phyloP scores from a whole-genome alignment of 768 basidiomycete species.

The Termitomyces sp. region DNA sequence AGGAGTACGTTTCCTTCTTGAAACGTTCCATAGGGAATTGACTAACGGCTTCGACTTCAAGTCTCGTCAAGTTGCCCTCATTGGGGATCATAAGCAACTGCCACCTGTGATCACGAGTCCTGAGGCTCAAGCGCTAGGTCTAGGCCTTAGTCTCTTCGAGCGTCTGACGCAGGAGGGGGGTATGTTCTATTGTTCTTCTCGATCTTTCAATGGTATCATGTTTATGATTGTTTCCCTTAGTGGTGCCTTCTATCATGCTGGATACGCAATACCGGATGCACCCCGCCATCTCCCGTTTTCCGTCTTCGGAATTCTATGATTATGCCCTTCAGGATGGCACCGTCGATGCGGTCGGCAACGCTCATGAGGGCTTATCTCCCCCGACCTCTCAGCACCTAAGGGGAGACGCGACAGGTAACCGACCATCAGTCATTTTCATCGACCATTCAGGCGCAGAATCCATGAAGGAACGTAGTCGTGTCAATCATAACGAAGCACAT shows the following conservation, averaged over 20 bases:
- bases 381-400: conserved; percentile 53
- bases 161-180: conserved; percentile 79
- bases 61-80: conserved; percentile 80
- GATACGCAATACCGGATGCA: conserved; percentile 98
- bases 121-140: conserved; percentile 66
- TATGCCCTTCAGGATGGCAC: conserved; percentile 71
- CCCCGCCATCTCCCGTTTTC: conserved; percentile 83
- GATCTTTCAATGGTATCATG: not conserved
- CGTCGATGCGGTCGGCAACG: conserved; percentile 44
- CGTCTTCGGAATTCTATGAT: conserved; percentile 79
- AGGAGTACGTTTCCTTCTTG: conserved; percentile 49
- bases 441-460: conserved; percentile 73
- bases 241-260: conserved; percentile 86
- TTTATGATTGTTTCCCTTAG: conserved; percentile 27
- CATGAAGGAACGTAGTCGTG: conserved; percentile 61
- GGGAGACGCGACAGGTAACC: conserved; percentile 31
- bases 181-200: conserved; percentile 29
- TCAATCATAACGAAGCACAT: conserved; percentile 73
- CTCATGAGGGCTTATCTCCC: conserved; percentile 49
- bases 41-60: conserved; percentile 24
- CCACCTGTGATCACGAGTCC: conserved; percentile 81
- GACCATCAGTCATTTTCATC: conserved; percentile 71
- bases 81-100: conserved; percentile 96
- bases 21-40: not conserved
- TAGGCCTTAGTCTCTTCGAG: conserved; percentile 84